Evolutionary conservation across 2,329 filamentous ascomycete genomes (phyloP).

Genomic region (Aspergillus sojae): DNA sequence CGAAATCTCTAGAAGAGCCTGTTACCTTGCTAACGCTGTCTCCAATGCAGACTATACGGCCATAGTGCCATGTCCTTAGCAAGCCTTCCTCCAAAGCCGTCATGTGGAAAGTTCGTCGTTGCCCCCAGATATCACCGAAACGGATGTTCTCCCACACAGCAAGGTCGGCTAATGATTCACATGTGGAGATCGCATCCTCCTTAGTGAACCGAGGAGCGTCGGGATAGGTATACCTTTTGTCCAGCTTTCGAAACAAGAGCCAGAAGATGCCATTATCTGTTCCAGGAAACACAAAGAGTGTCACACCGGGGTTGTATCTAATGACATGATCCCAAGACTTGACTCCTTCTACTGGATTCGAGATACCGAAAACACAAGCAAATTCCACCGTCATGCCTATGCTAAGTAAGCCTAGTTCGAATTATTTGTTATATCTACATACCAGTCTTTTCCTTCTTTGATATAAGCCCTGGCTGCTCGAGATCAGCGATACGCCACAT

Average conservation of each 20-base stretch:
- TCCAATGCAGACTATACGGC: conserved; percentile 28
- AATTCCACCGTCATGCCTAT: conserved; percentile 29
- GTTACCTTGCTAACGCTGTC: conserved; percentile 33
- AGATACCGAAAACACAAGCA: conserved; percentile 35
- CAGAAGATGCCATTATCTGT: conserved; percentile 28
- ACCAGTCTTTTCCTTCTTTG: conserved; percentile 14
- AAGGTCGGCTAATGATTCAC: conserved; percentile 12
- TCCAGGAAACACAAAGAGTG: conserved; percentile 17
- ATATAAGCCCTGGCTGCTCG: not conserved
- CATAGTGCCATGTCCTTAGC: conserved; percentile 27
- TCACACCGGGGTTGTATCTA: conserved; percentile 20
- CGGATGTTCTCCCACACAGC: conserved; percentile 19
- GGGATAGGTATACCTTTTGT: conserved; percentile 23
- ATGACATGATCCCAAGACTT: conserved; percentile 22
- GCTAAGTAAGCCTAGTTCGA: not conserved
- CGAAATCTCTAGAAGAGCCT: not conserved
- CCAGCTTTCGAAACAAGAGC: conserved; percentile 31
- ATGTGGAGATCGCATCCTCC: conserved; percentile 21
- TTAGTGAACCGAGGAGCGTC: conserved; percentile 25
- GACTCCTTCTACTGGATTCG: conserved; percentile 17
- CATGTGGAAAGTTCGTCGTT: conserved; percentile 18
- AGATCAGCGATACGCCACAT: conserved; percentile 32
- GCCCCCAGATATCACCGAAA: conserved; percentile 30
- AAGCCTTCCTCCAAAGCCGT: conserved; percentile 29
- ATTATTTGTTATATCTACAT: not conserved